Evolutionary conservation across 2,329 filamentous ascomycete genomes (phyloP), one percentile per base, ranked within the genome.

Genomic region (Calonectria leucothoes): DNA sequence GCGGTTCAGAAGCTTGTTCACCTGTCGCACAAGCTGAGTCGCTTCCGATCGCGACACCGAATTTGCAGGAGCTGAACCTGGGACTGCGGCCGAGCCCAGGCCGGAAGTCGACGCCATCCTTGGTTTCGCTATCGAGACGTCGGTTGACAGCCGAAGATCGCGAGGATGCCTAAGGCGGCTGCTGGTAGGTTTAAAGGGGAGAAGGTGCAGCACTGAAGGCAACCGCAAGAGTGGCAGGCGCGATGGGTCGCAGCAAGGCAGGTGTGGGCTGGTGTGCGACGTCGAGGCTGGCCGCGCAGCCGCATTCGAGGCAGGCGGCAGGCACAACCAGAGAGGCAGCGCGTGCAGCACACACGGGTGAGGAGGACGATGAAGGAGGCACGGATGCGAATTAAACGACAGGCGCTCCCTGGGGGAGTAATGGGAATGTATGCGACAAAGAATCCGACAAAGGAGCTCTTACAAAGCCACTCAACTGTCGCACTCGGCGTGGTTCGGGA

Each of bases 1-100:
- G 25, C 87, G 85, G 80, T 91, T 91, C 35, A 90, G 84, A 27
- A 92, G 83, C 15, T 83, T 83, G 73, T 88, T 84, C 20, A 88
- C 84, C 69, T 86, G 84, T 74, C 87, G 83, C 55, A 87, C 82
- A 65, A 91, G 84, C 57, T 81, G 76, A 73, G 84, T 82, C 72
- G 88, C 85, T 69, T 91, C 89, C 35, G 82, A 80, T 70, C 81
- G 81, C 63, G 84, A 76, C 66, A 85, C 82, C 49, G 78, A 72
- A 71, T 75, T 75, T 77, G 80, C 49, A 63, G 69, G 63, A 67
- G 67, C 63, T 51, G 75, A 77, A 59, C 72, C 64, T 57, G 72
- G 69, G 68, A 70, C 70, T 42, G 72, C 52, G 27, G 73, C 73
- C 52, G 77, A 75, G 67, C 77, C 78, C 42, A 78, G 71, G n/a